These are phyloP conservation scores for Kazachstania africana DNA, from an alignment of 805 yeast genomes.

Conservation along the genomic window DNA sequence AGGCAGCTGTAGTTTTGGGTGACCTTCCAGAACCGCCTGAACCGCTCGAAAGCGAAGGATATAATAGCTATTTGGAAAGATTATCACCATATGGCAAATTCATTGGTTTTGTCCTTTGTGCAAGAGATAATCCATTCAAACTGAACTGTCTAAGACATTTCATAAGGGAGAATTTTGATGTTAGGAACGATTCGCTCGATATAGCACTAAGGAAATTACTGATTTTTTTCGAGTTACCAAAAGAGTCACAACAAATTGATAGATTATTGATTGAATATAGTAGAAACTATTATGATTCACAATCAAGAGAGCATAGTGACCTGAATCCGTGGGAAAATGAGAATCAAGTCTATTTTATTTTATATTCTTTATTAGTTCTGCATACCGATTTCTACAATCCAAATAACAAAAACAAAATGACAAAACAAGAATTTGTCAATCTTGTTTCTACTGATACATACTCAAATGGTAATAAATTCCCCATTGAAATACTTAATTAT, in stretches of 20 bases:
- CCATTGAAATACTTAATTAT: conserved; percentile 40
- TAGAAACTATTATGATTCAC: conserved; percentile 33
- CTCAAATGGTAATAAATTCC: conserved; percentile 18
- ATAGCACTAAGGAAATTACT: conserved; percentile 51
- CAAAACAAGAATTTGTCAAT: conserved; percentile 47
- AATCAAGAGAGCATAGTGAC: conserved; percentile 4
- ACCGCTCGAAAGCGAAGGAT: conserved; percentile 19
- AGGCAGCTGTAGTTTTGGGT: conserved; percentile 5
- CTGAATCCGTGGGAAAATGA: conserved; percentile 23
- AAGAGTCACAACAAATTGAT: conserved; percentile 69
- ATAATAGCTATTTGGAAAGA: conserved; percentile 18
- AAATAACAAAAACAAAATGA: conserved; percentile 57
- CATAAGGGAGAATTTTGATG: conserved; percentile 33
- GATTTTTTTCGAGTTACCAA: conserved; percentile 48
- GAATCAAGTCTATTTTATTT: conserved; percentile 50
- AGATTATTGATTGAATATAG: conserved; percentile 51
- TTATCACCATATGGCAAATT: conserved; percentile 25
- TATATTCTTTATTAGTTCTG: conserved; percentile 55
- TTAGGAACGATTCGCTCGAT: conserved; percentile 48
- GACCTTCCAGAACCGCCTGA: conserved; percentile 21
- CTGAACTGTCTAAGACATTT: conserved; percentile 19
- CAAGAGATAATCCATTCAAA: conserved; percentile 18
- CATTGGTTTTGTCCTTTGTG: conserved; percentile 22
- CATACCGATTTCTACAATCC: conserved; percentile 67
- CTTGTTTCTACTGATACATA: conserved; percentile 29